A percentile compares a stretch with the other conserved stretches of the same genome.
Evolutionary conservation across 2,329 filamentous ascomycete species (phyloP).

Genomic region (Claviceps digitariae): DNA sequence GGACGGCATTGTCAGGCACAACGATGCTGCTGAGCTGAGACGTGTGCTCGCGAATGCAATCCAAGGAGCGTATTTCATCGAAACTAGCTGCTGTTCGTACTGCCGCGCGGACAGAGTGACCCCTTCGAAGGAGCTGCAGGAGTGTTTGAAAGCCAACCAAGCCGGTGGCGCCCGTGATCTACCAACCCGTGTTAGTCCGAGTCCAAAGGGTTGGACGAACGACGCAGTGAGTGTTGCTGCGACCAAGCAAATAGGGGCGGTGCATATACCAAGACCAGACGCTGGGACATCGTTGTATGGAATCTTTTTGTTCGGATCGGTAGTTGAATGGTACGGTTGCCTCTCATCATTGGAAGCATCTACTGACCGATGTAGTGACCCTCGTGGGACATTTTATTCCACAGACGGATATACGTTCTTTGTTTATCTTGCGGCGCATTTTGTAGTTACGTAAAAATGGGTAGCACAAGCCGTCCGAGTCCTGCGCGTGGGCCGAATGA

Average conservation of each 20-base stretch:
- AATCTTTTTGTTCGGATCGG: too few relatives aligned
- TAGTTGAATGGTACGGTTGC: too few relatives aligned
- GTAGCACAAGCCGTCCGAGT: too few relatives aligned
- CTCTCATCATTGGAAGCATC: too few relatives aligned
- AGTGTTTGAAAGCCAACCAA: conserved; percentile 17
- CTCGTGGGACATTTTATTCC: too few relatives aligned
- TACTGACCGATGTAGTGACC: too few relatives aligned
- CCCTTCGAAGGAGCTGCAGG: conserved; percentile 11
- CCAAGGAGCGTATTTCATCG: conserved; percentile 8
- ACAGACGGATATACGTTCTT: too few relatives aligned
- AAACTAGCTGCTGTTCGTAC: conserved; percentile 11
- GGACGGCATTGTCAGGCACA: conserved; percentile 23
- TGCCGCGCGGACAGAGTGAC: conserved; percentile 17
- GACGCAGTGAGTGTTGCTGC: neutral
- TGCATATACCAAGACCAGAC: conserved; percentile 3
- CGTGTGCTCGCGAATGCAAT: conserved; percentile 1
- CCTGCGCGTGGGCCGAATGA: too few relatives aligned
- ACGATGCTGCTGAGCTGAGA: conserved; percentile 13
- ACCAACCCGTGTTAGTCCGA: neutral
- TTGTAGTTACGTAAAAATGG: too few relatives aligned
- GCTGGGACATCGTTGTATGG: too few relatives aligned
- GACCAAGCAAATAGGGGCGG: neutral
- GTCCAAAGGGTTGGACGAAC: neutral
- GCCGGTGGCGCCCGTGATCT: conserved; percentile 18
- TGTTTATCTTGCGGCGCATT: too few relatives aligned